These are phyloP conservation scores for Pachysolen tannophilus DNA, from an alignment of 805 yeast genomes.

Conservation along the genomic window DNA sequence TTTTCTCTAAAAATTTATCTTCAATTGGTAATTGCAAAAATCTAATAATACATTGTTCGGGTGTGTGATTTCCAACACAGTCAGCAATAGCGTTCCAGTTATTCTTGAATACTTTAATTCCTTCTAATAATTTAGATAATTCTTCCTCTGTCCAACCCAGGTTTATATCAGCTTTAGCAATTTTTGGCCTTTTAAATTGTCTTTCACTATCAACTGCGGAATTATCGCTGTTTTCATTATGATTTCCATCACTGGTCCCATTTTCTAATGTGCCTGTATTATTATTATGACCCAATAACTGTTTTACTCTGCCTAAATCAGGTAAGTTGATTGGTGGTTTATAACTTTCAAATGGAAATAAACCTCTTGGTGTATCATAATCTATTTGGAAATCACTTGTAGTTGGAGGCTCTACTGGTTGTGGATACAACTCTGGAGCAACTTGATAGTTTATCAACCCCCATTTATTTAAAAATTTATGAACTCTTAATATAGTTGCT, in stretches of 20 bases:
- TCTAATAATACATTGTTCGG: conserved; percentile 74
- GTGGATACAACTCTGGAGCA: conserved; percentile 67
- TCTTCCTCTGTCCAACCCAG: conserved; percentile 63
- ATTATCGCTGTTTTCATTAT: neutral
- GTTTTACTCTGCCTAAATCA: conserved; percentile 21
- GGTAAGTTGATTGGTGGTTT: conserved; percentile 50
- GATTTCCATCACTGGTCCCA: too few species aligned
- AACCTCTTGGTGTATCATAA: conserved; percentile 85
- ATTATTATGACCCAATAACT: conserved; percentile 10
- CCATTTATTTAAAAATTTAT: conserved; percentile 81
- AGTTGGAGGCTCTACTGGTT: conserved; percentile 60
- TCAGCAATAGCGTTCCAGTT: conserved; percentile 78
- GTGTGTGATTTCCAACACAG: conserved; percentile 57
- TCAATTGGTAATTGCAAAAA: conserved; percentile 78
- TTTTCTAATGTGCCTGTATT: neutral
- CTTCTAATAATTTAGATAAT: conserved; percentile 50
- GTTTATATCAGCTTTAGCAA: conserved; percentile 27
- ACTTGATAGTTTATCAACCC: conserved; percentile 92
- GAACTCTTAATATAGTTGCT: conserved; percentile 78
- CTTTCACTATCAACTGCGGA: conserved; percentile 6
- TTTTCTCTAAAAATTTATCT: conserved; percentile 52
- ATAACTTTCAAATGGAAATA: conserved; percentile 84
- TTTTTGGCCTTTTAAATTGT: conserved; percentile 26
- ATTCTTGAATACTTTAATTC: conserved; percentile 50
- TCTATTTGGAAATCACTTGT: conserved; percentile 72